Percentiles rank a stretch among this genome's conserved stretches.
Conservation (phyloP, 306 rosid genomes). For the Urtica urens region DNA sequence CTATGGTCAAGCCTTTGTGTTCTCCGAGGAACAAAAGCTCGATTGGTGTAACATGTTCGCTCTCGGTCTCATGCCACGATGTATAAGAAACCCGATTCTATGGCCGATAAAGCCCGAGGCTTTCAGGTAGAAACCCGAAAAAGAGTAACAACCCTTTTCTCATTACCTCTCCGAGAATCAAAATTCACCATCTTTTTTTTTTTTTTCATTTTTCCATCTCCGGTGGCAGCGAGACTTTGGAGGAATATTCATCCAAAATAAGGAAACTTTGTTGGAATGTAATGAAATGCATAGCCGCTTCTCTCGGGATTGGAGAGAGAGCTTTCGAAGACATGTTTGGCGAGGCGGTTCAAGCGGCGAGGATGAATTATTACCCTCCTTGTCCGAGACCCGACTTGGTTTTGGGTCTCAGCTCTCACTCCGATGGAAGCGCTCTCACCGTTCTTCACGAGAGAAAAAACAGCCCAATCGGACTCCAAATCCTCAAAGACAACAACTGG, state of each 20-base stretch:
- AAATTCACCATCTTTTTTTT: not conserved
- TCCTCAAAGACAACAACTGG: constrained; percentile 61
- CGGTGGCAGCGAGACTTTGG: constrained; percentile 75
- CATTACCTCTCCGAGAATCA: not conserved
- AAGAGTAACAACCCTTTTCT: not conserved
- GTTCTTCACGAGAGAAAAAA: constrained; percentile 81
- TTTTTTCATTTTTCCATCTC: not conserved
- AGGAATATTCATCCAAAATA: constrained; percentile 56
- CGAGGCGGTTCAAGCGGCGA: constrained; percentile 78
- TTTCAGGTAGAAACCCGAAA: constrained; percentile 41
- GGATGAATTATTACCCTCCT: constrained; percentile 94
- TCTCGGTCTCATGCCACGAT: constrained; percentile 66
- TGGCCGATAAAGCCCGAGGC: constrained; percentile 73
- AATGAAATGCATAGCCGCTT: constrained; percentile 50
- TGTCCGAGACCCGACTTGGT: constrained; percentile 97
- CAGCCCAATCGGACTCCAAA: constrained; percentile 77
- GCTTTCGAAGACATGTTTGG: constrained; percentile 62
- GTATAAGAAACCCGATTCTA: constrained; percentile 46
- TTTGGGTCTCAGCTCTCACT: constrained; percentile 91
- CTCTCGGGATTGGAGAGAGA: constrained; percentile 47
- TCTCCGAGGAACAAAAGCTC: constrained; percentile 90
- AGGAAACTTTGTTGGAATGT: constrained; percentile 56
- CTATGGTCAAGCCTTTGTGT: constrained; percentile 92
- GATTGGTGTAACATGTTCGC: constrained; percentile 99
- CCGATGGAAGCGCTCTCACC: constrained; percentile 97